Base-by-base conservation (phyloP, 2,329 filamentous ascomycete species). In the Aspergillus fischeri region DNA sequence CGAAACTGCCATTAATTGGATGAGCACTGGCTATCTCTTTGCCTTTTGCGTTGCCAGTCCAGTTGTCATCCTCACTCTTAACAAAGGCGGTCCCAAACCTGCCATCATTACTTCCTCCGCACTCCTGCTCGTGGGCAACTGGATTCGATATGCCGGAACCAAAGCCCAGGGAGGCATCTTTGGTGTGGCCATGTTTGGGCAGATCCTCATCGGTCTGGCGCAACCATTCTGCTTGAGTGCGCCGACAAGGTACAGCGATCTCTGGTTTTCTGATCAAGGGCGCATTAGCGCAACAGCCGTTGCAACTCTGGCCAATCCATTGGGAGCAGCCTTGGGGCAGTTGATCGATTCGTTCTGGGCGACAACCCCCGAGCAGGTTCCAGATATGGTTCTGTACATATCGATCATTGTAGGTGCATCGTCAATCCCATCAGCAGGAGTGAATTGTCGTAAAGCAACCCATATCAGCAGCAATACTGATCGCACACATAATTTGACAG, bases 141-240 rank as follows among this genome's bases (percentile, higher is more conserved):
- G 94, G 92, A 83, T 97, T 64, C 88, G 92, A 53, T 96, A 90
- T 77, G 90, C 83, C 2, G 91, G 91, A 55, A 86, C 78, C 59
- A 79, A 67, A 58, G 79, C 77, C 47, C 75, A 73, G 65, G 76
- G 84, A 25, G 89, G 89, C 51, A 81, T 80, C 63, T 95, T 90
- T 68, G 86, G 86, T 45, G 81, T 89, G 48, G 87, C 91, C 60
- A 91, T 97, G 88, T 87, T 95, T 65, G 93, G 93, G 4, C 93
- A 97, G 77, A 88, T 97, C 70, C 73, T 99, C 59, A 91, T 90
- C 53, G 94, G 93, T 0, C 81, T 97, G 42, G 87, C 91, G 0
- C 94, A 99, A 71, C 92, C 94, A 0, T 97, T 97, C 72, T 91
- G 96, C 11, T 84, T 97, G 9, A 86, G 89, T 6, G 91, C 93